Evolutionary conservation across 768 basidiomycete species (phyloP).

Genomic region (Leccinum variicolor): DNA sequence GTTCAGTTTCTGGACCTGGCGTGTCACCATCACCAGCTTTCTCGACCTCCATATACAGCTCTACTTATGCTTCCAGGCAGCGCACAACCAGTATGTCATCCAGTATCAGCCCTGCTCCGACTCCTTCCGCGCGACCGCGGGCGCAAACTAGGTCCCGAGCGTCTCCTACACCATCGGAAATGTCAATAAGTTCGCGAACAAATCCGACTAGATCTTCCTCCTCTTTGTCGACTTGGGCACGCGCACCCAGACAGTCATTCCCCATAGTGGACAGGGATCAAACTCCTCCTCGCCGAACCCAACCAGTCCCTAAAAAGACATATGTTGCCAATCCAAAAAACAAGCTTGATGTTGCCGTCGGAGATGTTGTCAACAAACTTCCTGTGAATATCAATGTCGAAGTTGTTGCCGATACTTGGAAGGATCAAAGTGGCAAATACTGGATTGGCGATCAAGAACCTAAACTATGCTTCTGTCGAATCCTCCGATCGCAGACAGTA

Average conservation of each 20-base stretch:
- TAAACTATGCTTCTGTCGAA: slow-evolving; percentile 88
- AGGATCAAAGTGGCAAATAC: slow-evolving; percentile 90
- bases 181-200: slow-evolving; percentile 49
- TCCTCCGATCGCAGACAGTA: slow-evolving; percentile 85
- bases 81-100: slow-evolving; percentile 64
- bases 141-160: slow-evolving; percentile 42
- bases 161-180: slow-evolving; percentile 66
- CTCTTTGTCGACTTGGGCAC: slow-evolving; percentile 62
- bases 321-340: slow-evolving; percentile 89
- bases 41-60: slow-evolving; percentile 42
- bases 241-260: slow-evolving; percentile 63
- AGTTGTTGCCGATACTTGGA: slow-evolving; percentile 81
- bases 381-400: slow-evolving; percentile 82
- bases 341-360: slow-evolving; percentile 90
- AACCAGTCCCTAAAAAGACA: slow-evolving; percentile 48
- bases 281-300: slow-evolving; percentile 45
- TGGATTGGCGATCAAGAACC: slow-evolving; percentile 94
- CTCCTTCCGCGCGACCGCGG: slow-evolving; percentile 36
- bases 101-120: slow-evolving; percentile 35
- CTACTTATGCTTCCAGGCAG: slow-evolving; percentile 84
- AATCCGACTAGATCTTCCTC: slow-evolving; percentile 39
- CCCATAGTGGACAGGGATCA: slow-evolving; percentile 40
- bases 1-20: slow-evolving; percentile 72
- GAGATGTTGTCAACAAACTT: slow-evolving; percentile 86
- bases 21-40: slow-evolving; percentile 33